Conservation (phyloP, 306 rosid species). For the Vachellia pachyceras region DNA sequence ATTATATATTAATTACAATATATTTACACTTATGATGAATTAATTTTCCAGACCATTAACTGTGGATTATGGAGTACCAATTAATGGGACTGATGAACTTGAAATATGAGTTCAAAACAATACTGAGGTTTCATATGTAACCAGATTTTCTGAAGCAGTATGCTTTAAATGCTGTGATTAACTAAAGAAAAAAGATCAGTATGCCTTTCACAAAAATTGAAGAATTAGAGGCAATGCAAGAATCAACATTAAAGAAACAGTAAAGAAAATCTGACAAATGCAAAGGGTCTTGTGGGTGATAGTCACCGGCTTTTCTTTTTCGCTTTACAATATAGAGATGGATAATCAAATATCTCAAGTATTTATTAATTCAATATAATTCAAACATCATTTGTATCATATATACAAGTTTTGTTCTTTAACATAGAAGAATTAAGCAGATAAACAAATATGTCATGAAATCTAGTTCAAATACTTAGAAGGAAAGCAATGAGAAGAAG, state of each 20-base stretch:
- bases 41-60: background rate
- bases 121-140: background rate
- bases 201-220: background rate
- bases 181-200: background rate
- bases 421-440: background rate
- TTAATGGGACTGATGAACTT: background rate
- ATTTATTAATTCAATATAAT: too few relatives aligned
- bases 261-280: background rate
- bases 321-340: background rate
- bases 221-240: background rate
- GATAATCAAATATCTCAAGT: too few relatives aligned
- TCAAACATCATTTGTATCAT: too few relatives aligned
- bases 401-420: background rate
- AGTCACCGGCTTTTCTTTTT: background rate
- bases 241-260: background rate
- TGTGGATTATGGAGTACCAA: background rate
- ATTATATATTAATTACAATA: too few relatives aligned
- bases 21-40: background rate
- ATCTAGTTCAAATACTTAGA: constrained; percentile 11
- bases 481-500: constrained; percentile 6
- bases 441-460: constrained; percentile 22
- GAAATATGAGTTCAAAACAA: constrained; percentile 2
- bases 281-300: background rate
- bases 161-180: background rate
- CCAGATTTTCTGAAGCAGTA: background rate